Evolutionary conservation across 768 basidiomycete species (phyloP).

Genomic region (Clathrus columnatus): DNA sequence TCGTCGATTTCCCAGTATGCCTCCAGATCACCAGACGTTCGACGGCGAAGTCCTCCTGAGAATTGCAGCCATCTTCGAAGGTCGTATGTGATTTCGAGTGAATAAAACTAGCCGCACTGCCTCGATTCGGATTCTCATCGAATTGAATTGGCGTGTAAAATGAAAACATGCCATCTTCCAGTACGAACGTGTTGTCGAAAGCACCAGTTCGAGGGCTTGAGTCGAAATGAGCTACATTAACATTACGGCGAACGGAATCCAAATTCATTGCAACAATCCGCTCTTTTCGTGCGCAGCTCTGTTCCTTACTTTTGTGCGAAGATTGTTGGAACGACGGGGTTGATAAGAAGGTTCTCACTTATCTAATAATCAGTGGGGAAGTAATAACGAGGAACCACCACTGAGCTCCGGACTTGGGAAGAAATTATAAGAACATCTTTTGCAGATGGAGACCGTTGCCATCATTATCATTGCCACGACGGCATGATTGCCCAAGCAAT

Average conservation of each 20-base stretch:
- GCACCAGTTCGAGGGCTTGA: constrained; percentile 1
- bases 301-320: neutral
- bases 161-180: neutral
- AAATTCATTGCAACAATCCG: neutral
- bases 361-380: too few species aligned
- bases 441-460: neutral
- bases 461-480: neutral
- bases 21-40: neutral
- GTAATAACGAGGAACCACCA: too few species aligned
- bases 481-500: neutral
- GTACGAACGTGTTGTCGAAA: neutral
- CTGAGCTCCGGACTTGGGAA: too few species aligned
- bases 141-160: neutral
- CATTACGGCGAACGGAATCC: neutral
- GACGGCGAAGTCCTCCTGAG: neutral
- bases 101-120: neutral
- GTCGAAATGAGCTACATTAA: neutral
- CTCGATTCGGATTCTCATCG: neutral
- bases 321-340: neutral
- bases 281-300: neutral
- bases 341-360: too few species aligned
- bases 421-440: too few species aligned
- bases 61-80: neutral
- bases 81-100: neutral
- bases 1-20: neutral